Percentiles rank a stretch among this genome's conserved stretches.
Evolutionary conservation across 495 filamentous ascomycete species (phyloP).

Genomic region (Astrothelium subdiscretum): DNA sequence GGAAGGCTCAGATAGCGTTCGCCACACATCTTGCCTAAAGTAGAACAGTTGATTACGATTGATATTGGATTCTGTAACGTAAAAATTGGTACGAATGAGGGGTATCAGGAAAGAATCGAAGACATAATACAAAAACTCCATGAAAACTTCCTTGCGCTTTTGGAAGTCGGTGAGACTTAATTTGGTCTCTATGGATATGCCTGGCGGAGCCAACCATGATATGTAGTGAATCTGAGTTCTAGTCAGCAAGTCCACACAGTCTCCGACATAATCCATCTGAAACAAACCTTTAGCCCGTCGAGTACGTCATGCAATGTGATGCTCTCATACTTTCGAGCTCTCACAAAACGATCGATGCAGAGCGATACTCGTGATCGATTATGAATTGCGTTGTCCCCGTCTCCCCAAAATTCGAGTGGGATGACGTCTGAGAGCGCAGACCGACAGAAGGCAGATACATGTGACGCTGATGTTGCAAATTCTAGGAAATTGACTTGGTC

Average conservation of each 20-base stretch:
- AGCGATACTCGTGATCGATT: slow-evolving; percentile 52
- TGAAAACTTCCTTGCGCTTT: slow-evolving; percentile 69
- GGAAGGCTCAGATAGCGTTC: slow-evolving; percentile 58
- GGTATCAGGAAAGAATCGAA: slow-evolving; percentile 89
- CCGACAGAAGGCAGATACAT: slow-evolving; percentile 81
- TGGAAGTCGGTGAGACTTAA: slow-evolving; percentile 56
- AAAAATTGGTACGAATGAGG: slow-evolving; percentile 75
- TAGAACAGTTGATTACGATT: slow-evolving; percentile 80
- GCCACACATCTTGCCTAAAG: slow-evolving; percentile 91
- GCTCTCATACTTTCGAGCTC: slow-evolving; percentile 67
- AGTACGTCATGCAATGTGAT: slow-evolving; percentile 67
- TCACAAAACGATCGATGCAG: slow-evolving; percentile 65
- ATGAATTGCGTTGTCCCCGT: slow-evolving; percentile 33
- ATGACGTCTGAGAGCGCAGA: slow-evolving; percentile 64
- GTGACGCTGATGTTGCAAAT: slow-evolving; percentile 54
- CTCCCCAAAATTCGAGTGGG: slow-evolving; percentile 65
- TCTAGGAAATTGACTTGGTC: slow-evolving; percentile 41
- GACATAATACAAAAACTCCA: slow-evolving; percentile 81
- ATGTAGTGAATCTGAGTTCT: slow-evolving; percentile 31
- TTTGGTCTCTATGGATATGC: slow-evolving; percentile 31
- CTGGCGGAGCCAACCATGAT: slow-evolving; percentile 57
- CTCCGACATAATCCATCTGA: slow-evolving; percentile 9
- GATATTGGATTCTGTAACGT: slow-evolving; percentile 80
- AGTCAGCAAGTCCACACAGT: slow-evolving; percentile 5
- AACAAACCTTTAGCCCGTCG: slow-evolving; percentile 60